Evolutionary conservation across 257 asterid species (phyloP), one percentile per base, ranked within the genome.

Genomic region (Coffea eugenioides): DNA sequence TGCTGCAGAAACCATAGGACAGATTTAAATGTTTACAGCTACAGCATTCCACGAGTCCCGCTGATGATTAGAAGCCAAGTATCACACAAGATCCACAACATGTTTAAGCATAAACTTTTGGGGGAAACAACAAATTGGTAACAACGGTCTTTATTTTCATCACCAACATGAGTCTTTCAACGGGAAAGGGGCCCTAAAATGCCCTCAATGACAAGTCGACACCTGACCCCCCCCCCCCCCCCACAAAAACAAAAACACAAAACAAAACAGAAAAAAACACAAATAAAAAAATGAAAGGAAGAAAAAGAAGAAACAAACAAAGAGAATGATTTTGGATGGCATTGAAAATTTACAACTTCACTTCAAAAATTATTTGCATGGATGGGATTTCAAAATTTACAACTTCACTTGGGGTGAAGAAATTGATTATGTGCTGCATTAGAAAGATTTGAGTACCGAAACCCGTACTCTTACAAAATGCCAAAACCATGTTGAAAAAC

Each of bases 401-500:
- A 54, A 48, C 73, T 65, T 65, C 65, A 65, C 48, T 8, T 21
- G 51, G 4, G 71, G 72, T 45, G 59, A 76, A 31, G 71, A 9
- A 43, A 39, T 56, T 1, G 23, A 76, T 43, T 61, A 21, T 76
- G 14, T 39, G 80, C 70, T 43, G 71, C 36, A 45, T 59, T 59
- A n/a, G 12, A 46, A 14, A 79, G 18, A 31, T 68, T 3, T 14
- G 73, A 78, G 57, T 14, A 71, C 67, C 43, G 21, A 34, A 27
- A 20, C 16, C 13, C 46, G 16, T n/a, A 49, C 56, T 23, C 21
- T 25, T 5, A 57, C 16, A 23, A 79, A 25, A 79, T 79, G 48
- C 25, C 54, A 46, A 80, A 75, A 82, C 64, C 78, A 54, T 80
- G 31, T 68, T 11, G 31, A 51, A 67, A 52, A 48, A 74, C 72